These are phyloP conservation scores for Mesostigma viride DNA, from an alignment of 139 green algal genomes.

Conservation along the genomic window DNA sequence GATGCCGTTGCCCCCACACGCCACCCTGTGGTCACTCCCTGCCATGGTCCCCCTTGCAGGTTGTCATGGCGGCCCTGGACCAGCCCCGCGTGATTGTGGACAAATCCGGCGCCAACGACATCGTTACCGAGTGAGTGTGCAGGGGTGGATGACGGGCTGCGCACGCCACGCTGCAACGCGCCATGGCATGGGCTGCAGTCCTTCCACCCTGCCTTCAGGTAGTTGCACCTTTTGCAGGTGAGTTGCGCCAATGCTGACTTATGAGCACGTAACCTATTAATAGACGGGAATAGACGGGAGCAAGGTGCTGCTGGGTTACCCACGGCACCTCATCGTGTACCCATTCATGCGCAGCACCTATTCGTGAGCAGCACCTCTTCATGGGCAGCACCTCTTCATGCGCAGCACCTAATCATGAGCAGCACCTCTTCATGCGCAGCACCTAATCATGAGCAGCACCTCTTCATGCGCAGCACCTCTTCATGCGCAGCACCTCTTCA, in stretches of 20 bases:
- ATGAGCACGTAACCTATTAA: background rate
- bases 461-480: no score
- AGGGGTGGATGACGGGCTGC: background rate
- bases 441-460: no score
- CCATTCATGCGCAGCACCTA: no score
- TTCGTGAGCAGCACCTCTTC: no score
- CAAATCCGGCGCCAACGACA: slow-evolving; percentile 29
- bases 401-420: no score
- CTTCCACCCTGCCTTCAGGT: background rate
- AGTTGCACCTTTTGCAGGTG: background rate
- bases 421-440: no score
- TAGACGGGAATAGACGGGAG: background rate
- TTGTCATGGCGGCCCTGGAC: slow-evolving; percentile 22
- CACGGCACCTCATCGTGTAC: no score
- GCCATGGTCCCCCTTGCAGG: no score
- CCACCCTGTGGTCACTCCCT: no score
- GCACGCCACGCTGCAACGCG: background rate
- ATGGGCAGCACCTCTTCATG: no score
- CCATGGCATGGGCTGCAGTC: slow-evolving; percentile 4
- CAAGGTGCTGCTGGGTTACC: background rate
- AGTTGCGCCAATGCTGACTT: background rate
- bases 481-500: no score
- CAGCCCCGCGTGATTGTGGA: slow-evolving; percentile 24
- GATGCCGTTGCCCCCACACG: no score
- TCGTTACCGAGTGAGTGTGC: slow-evolving; percentile 30